Evolutionary conservation across 805 yeast genomes (phyloP).

Genomic region (Wickerhamiella spandovensis): DNA sequence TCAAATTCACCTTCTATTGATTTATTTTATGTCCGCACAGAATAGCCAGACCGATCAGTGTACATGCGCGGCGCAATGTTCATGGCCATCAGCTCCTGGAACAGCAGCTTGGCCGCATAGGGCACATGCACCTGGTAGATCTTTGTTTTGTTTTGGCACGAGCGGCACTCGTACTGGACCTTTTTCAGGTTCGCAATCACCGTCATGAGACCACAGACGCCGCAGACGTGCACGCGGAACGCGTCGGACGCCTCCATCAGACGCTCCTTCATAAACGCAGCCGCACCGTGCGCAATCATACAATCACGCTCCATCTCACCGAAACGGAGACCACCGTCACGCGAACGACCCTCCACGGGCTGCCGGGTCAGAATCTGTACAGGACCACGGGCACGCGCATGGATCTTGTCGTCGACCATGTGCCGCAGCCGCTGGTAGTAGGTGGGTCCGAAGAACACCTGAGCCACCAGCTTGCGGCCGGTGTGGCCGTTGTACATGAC

Average conservation of each 20-base stretch:
- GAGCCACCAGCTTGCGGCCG: slow-evolving; percentile 95
- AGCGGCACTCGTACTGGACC: slow-evolving; percentile 95
- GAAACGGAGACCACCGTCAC: slow-evolving; percentile 98
- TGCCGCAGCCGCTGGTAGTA: slow-evolving; percentile 97
- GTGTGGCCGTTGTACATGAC: slow-evolving; percentile 98
- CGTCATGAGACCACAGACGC: slow-evolving; percentile 95
- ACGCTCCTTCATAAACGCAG: slow-evolving; percentile 93
- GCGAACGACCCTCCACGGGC: slow-evolving; percentile 97
- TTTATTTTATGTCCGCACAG: slow-evolving; percentile 15
- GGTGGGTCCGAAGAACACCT: slow-evolving; percentile 98
- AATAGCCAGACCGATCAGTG: slow-evolving; percentile 70
- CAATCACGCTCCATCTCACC: slow-evolving; percentile 99
- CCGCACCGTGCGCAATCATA: slow-evolving; percentile 99
- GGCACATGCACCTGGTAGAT: slow-evolving; percentile 97
- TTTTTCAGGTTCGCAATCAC: slow-evolving; percentile 96
- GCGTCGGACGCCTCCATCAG: slow-evolving; percentile 99
- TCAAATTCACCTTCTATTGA: background rate
- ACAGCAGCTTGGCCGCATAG: slow-evolving; percentile 92
- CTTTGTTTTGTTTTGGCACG: slow-evolving; percentile 96
- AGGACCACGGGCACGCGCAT: slow-evolving; percentile 98
- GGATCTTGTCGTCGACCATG: slow-evolving; percentile 98
- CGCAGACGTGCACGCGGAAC: slow-evolving; percentile 95
- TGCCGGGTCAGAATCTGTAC: slow-evolving; percentile 95
- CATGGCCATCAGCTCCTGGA: slow-evolving; percentile 99
- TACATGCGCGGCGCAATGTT: slow-evolving; percentile 93